Evolutionary conservation across 2,329 filamentous ascomycete species (phyloP).

Genomic region (Helotiales sp.): DNA sequence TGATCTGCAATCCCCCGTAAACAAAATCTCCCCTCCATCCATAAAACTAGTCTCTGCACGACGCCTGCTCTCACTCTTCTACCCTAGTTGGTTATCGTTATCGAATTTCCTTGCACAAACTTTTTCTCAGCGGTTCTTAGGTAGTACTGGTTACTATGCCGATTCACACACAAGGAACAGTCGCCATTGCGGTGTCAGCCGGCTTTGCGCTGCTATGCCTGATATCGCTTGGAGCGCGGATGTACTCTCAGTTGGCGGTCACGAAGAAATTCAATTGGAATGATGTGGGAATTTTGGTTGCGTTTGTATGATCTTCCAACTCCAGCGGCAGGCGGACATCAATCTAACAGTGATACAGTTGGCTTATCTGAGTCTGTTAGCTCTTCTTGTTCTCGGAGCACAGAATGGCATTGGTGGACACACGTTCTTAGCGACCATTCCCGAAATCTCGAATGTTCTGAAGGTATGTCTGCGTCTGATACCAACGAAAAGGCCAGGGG

Average conservation of each 20-base stretch:
- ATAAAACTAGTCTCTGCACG: background rate
- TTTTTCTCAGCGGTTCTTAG: background rate
- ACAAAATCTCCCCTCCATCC: background rate
- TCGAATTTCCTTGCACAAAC: background rate
- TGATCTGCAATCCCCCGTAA: background rate
- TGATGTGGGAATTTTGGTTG: conserved; percentile 30
- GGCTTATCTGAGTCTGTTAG: conserved; percentile 20
- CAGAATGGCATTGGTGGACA: conserved; percentile 30
- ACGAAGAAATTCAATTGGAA: conserved; percentile 29
- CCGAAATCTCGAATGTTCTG: conserved; percentile 16
- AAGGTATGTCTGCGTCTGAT: conserved; percentile 8
- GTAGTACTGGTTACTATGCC: conserved; percentile 14
- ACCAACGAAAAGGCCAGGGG: background rate
- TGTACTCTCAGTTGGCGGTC: conserved; percentile 20
- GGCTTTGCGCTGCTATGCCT: conserved; percentile 20
- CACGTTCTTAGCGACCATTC: conserved; percentile 10
- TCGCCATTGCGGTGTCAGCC: conserved; percentile 19
- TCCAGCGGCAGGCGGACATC: background rate
- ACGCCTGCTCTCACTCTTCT: background rate
- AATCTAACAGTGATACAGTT: conserved; percentile 16
- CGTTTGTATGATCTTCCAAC: conserved; percentile 14
- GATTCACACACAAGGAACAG: conserved; percentile 14
- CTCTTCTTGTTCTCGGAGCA: conserved; percentile 27
- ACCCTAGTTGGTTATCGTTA: too few species aligned
- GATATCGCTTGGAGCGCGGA: conserved; percentile 26